phyloP scores from a whole-genome alignment of 2,329 filamentous ascomycete genomes.

The Xylaria sp. region DNA sequence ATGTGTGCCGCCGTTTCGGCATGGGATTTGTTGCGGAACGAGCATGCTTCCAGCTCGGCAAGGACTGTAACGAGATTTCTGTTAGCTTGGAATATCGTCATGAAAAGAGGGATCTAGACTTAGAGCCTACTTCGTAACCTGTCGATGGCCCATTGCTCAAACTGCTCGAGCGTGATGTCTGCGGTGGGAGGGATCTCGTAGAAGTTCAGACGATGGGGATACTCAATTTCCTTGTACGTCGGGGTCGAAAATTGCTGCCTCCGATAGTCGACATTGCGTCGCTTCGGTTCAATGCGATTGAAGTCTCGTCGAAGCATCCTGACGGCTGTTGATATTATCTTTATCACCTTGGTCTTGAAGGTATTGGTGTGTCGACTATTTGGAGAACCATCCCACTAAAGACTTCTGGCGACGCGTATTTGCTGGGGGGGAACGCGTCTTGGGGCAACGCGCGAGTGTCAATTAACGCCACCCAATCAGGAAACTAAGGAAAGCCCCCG shows the following conservation, averaged over 20 bases:
- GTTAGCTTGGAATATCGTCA: constrained; percentile 20
- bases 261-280: constrained; percentile 77
- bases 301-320: constrained; percentile 38
- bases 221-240: constrained; percentile 75
- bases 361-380: background rate
- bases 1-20: constrained; percentile 83
- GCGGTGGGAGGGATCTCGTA: constrained; percentile 86
- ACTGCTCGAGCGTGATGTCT: constrained; percentile 94
- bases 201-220: constrained; percentile 88
- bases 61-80: constrained; percentile 59
- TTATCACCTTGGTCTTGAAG: background rate
- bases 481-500: background rate
- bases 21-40: constrained; percentile 87
- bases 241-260: constrained; percentile 85
- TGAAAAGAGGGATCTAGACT: background rate
- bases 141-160: constrained; percentile 98
- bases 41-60: constrained; percentile 89
- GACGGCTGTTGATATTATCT: background rate
- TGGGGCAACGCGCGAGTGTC: constrained; percentile 21
- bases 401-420: constrained; percentile 21
- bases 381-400: constrained; percentile 1
- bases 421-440: constrained; percentile 26
- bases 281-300: constrained; percentile 67
- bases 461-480: constrained; percentile 24
- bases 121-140: constrained; percentile 69